A percentile compares a stretch with the other conserved stretches of the same genome.
Evolutionary conservation across 169 alveolate genomes (phyloP).

Genomic region (Plasmodium ovale): DNA sequence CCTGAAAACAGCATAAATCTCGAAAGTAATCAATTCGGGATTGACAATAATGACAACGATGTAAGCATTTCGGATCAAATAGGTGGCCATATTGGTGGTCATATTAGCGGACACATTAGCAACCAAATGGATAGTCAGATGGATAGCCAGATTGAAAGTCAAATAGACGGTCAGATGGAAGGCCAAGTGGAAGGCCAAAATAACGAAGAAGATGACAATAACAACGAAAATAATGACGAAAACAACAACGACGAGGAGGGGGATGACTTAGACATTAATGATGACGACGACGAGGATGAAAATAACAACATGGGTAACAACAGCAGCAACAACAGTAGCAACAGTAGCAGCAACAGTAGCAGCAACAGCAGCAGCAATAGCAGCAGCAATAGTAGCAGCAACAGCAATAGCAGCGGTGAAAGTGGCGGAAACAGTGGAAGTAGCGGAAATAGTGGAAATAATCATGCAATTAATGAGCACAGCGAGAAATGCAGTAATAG

Average conservation of each 20-base stretch:
- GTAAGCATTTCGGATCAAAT: no score
- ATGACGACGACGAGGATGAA: constrained; percentile 16
- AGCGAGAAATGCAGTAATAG: background rate
- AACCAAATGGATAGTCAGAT: background rate
- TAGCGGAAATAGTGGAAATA: background rate
- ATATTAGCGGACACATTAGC: background rate
- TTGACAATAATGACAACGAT: background rate
- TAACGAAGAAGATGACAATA: background rate
- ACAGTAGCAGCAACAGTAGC: constrained; percentile 3
- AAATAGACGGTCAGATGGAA: background rate
- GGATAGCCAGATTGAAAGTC: background rate
- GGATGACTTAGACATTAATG: background rate
- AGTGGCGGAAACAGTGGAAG: background rate
- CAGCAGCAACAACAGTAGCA: constrained; percentile 6
- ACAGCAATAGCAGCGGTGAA: background rate
- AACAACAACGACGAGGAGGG: constrained; percentile 1
- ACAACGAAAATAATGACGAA: constrained; percentile 20
- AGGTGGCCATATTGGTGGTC: background rate
- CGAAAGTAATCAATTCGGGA: background rate
- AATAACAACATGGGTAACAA: background rate
- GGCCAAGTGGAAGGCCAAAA: background rate
- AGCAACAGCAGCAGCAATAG: constrained; percentile 1
- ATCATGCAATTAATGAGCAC: no score
- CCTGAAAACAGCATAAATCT: background rate
- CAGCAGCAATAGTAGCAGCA: background rate